Conservation (phyloP, 176 grass and related monocot genomes). For the Aegilops longissima region DNA sequence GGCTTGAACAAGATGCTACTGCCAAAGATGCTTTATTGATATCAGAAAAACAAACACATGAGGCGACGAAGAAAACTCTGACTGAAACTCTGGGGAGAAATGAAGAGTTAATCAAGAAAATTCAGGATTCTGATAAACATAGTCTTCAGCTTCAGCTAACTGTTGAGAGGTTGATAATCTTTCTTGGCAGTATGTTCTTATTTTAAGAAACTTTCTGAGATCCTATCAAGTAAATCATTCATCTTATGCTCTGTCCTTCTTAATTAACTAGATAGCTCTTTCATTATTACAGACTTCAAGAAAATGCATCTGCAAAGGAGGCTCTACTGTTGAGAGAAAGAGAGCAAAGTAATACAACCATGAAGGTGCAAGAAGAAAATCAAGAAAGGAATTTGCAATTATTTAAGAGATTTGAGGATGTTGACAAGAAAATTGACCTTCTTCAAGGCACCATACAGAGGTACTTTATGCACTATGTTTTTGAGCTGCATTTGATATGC, state of each 20-base stretch:
- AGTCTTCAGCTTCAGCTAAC: constrained; percentile 47
- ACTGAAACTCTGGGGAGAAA: constrained; percentile 43
- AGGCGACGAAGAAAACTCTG: constrained; percentile 43
- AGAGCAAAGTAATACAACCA: constrained; percentile 36
- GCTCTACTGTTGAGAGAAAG: constrained; percentile 45
- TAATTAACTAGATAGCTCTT: constrained; percentile 13
- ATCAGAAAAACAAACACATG: constrained; percentile 46
- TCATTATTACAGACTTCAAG: constrained; percentile 43
- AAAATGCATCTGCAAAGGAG: constrained; percentile 44
- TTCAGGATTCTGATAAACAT: constrained; percentile 42
- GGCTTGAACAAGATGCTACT: constrained; percentile 52
- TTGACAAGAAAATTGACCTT: constrained; percentile 51
- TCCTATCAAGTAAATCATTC: constrained; percentile 17
- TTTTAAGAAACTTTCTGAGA: constrained; percentile 19
- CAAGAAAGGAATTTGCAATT: constrained; percentile 45
- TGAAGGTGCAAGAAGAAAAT: constrained; percentile 53
- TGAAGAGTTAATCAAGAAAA: constrained; percentile 47
- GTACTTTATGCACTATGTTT: constrained; percentile 14
- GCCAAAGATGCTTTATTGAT: constrained; percentile 34
- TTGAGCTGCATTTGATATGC: constrained; percentile 1
- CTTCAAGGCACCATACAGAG: constrained; percentile 46
- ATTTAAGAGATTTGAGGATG: constrained; percentile 51
- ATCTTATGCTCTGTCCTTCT: constrained; percentile 24
- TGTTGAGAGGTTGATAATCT: constrained; percentile 43
- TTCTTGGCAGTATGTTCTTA: constrained; percentile 26